Evolutionary conservation across 805 yeast species (phyloP), one percentile per base, ranked within the genome.

Genomic region (Saccharomycopsis fodiens): DNA sequence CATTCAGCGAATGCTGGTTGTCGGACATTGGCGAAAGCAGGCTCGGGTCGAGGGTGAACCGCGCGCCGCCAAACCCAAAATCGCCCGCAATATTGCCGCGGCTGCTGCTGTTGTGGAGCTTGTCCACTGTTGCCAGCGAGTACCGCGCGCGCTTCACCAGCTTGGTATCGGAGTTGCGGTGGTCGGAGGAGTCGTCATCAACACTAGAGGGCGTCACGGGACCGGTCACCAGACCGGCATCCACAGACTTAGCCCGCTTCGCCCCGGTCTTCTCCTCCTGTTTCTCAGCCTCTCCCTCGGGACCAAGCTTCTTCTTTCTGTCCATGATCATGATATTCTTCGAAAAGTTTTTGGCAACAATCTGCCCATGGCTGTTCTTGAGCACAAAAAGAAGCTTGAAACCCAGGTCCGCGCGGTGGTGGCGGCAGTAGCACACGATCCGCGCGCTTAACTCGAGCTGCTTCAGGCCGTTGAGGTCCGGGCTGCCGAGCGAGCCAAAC

Each of bases 381-480:
- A 91, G 58, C 2, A 83, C 76, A 51, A 85, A 77, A 39, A 85
- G 64, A 34, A 85, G 66, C 57, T 77, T 78, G 67, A 89, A 91
- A 1, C 98, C 98, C 35, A 73, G 73, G n/a, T 80, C 68, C 52
- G 89, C 96, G 53, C 79, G 78, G 63, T 93, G 98, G 63, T 93
- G 98, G 53, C 97, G 78, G 65, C 97, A 93, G 61, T 93, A 91
- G 63, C 98, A 91, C 7, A 91, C 91, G 35, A 93, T 78, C 63
- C 98, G 76, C 20, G 96, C 67, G 17, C 77, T 75, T 3, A 79
- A 59, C 41, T 73, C 78, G 16, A 76, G 56, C 30, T 56, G 57
- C 38, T 66, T 67, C 6, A 53, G 52, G 15, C 49, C 54, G 22
- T 54, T 52, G 12, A 54, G 58, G 27, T 54, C 49, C 31, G 57